Base-by-base conservation (phyloP, 176 grass and related monocot species). In the Eremochloa ophiuroides region DNA sequence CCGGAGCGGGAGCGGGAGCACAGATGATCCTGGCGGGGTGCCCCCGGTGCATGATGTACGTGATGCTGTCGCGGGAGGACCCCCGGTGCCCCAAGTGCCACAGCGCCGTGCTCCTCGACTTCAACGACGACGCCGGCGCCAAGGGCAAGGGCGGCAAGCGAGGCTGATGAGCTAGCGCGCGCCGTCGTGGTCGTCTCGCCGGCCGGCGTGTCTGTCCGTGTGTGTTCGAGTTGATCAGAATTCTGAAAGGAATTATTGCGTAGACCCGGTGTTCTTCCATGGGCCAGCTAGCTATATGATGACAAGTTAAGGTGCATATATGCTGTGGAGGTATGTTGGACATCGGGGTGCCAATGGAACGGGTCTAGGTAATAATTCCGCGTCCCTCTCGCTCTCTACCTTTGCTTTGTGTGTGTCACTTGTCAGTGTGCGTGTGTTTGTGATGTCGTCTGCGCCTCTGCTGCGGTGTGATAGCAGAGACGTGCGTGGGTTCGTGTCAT, bases 11-110 rank as follows among this genome's bases (percentile, higher is more conserved):
- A 31, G 59, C 20, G 18, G 84, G 65, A 1, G 37, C 37, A 65
- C 47, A 89, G 7, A 94, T 94, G 92, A 78, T 97, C 51, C 85
- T 97, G 9, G 92, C 86, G 2, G 94, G 94, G n/a, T 97, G 94
- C 86, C 92, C 95, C 33, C 85, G 90, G 65, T 97, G 95, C 92
- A 89, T 97, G 80, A 94, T 97, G 90, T 97, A 97, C 83, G 95
- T 97, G 73, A 97, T 97, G 95, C 90, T 97, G 67, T 94, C 92
- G 2, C 87, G 93, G 81, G 88, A 94, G 26, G 95, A 97, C 38
- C 92, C 92, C 59, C 92, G 94, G 90, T 97, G 95, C 83, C 95
- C 95, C 87, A 94, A 94, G 85, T 97, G 95, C 86, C 81, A 93
- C 73, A 97, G 87, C 81, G 87, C 92, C 17, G 95, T 97, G 34